Evolutionary conservation across 108 stramenopile species (phyloP), one percentile per base, ranked within the genome.

Genomic region (Aurantiochytrium sp.): DNA sequence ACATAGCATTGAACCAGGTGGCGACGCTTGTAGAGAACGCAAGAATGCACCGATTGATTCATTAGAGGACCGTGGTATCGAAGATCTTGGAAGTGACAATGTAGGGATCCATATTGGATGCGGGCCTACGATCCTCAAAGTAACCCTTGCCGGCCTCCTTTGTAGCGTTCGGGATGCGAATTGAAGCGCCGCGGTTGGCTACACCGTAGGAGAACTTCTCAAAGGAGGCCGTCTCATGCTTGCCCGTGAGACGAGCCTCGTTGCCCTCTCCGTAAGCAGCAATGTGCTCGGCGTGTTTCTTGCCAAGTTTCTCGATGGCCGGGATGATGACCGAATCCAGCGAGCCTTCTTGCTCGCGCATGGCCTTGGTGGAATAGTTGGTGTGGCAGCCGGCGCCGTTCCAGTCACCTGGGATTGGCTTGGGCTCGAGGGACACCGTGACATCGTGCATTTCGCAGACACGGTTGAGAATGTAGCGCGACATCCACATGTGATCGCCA

Each of bases 361-460:
- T 98, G 35, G 88, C 55, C 93, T 98, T 97, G 64, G 97, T 98
- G 64, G 97, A 97, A 69, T 97, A 96, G 93, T 98, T 98, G 87
- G 97, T 98, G 94, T 97, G 97, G 96, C 96, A 96, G 60, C 98
- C 98, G 16, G 98, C 97, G 6, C 98, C 98, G 92, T 98, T 98
- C 98, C 98, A 98, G 92, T 98, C 98, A 28, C 98, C 98, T 60
- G 97, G 95, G 92, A 98, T 98, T 53, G 97, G 98, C 93, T 98
- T 98, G 92, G 97, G 97, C 95, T 97, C 96, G 64, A 97, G 94
- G 53, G 97, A 97, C 89, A 97, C 97, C 93, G 95, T 97, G 28
- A 98, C 97, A 72, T 97, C 97, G 91, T 97, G 97, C 89, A 96
- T 96, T 92, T 98, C 98, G 93, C 97, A 98, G 43, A 99, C 97